Conservation (phyloP, 2,329 filamentous ascomycete species). For the Niveomyces coronatus region DNA sequence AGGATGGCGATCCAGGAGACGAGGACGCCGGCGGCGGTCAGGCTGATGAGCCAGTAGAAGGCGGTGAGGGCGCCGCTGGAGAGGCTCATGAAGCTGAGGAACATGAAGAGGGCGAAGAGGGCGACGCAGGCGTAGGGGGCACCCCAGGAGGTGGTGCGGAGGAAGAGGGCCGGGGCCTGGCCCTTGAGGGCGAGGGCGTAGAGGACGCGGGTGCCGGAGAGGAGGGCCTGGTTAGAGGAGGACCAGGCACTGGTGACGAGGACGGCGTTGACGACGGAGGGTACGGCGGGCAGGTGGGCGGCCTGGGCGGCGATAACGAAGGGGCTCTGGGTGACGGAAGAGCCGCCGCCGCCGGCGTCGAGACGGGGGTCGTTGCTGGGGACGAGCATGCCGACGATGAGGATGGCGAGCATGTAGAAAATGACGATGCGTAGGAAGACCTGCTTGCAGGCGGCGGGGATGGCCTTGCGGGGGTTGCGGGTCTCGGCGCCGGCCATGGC, state of each 20-base stretch:
- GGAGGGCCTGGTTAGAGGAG: conserved; percentile 55
- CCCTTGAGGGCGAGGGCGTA: conserved; percentile 49
- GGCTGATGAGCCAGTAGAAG: conserved; percentile 53
- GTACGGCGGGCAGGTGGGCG: conserved; percentile 56
- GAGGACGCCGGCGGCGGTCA: conserved; percentile 52
- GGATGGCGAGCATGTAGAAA: conserved; percentile 55
- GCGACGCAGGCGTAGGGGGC: conserved; percentile 50
- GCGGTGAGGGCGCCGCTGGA: conserved; percentile 49
- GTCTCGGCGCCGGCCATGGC: conserved; percentile 54
- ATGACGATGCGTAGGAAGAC: conserved; percentile 48
- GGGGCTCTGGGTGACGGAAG: conserved; percentile 39
- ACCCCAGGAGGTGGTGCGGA: conserved; percentile 49
- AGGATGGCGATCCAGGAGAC: conserved; percentile 53
- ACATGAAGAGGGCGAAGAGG: conserved; percentile 43
- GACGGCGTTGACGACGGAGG: conserved; percentile 65
- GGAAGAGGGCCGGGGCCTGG: conserved; percentile 47
- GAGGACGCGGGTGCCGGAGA: conserved; percentile 47
- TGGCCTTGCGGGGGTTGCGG: conserved; percentile 41
- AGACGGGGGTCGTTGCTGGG: conserved; percentile 47
- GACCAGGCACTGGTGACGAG: conserved; percentile 65
- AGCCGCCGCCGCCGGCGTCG: conserved; percentile 31
- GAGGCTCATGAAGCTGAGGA: conserved; percentile 48
- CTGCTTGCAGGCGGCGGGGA: conserved; percentile 45
- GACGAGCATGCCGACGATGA: conserved; percentile 61
- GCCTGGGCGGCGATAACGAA: conserved; percentile 63